A percentile compares a stretch with the other conserved stretches of the same genome.
These are phyloP conservation scores for Flaveria trinervia DNA, from an alignment of 129 eudicot species.

Conservation along the genomic window DNA sequence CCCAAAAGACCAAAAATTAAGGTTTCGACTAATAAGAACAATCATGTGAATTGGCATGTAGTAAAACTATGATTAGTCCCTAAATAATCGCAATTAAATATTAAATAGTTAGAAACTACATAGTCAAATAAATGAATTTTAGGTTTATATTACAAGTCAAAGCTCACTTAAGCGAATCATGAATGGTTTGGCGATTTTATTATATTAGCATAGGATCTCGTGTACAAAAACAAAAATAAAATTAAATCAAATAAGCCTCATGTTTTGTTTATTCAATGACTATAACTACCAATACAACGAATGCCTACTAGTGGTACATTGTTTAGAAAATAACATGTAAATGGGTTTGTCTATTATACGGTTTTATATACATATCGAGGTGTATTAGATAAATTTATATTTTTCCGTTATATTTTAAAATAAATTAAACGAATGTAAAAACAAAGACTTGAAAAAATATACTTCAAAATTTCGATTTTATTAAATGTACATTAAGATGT, in stretches of 20 bases:
- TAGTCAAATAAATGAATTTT: conserved; percentile 5
- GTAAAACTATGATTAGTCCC: conserved; percentile 25
- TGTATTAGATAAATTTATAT: neutral
- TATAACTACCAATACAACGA: neutral
- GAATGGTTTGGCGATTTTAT: conserved; percentile 7
- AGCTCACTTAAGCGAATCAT: neutral
- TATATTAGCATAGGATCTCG: conserved; percentile 24
- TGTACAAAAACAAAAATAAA: neutral
- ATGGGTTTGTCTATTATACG: neutral
- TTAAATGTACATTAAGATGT: too few relatives aligned
- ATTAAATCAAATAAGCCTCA: neutral
- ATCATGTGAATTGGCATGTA: conserved; percentile 22
- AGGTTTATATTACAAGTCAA: neutral
- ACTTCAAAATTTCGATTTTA: too few relatives aligned
- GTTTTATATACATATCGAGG: neutral
- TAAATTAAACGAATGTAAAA: neutral
- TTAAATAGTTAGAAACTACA: neutral
- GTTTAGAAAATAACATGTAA: neutral
- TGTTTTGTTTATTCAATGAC: neutral
- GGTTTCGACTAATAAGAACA: conserved; percentile 17
- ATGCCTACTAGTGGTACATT: neutral
- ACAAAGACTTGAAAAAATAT: neutral
- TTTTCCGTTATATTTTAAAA: neutral
- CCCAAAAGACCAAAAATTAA: conserved; percentile 9
- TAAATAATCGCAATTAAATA: conserved; percentile 15